Conservation (phyloP, 139 green algal genomes). For the Chlorella vulgaris region DNA sequence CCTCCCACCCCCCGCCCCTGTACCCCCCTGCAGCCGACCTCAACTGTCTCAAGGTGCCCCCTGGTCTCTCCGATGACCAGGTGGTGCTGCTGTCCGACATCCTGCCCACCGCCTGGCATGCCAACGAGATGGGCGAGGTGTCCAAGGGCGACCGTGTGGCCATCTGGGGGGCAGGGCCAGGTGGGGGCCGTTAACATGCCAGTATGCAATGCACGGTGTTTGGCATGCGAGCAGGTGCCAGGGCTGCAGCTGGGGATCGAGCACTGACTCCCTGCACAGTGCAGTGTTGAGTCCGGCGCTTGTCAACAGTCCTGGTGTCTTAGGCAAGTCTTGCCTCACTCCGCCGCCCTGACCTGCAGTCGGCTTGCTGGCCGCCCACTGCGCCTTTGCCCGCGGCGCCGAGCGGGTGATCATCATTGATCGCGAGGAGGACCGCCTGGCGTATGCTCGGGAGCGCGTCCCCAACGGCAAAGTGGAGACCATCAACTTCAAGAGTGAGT, state of each 20-base stretch:
- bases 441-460: conserved; percentile 22
- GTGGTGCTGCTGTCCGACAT: conserved; percentile 78
- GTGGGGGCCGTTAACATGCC: no score
- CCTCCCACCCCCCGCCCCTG: background rate
- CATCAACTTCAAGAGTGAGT: conserved; percentile 60
- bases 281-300: background rate
- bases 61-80: conserved; percentile 47
- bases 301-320: background rate
- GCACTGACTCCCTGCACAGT: no score
- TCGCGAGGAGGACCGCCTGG: conserved; percentile 58
- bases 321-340: background rate
- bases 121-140: conserved; percentile 67
- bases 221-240: no score
- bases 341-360: conserved; percentile 15
- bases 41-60: conserved; percentile 67
- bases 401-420: conserved; percentile 71
- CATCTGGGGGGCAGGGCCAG: conserved; percentile 80
- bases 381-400: conserved; percentile 55
- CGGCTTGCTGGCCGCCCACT: conserved; percentile 76
- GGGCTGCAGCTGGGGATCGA: no score
- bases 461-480: conserved; percentile 32
- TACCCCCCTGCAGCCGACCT: conserved; percentile 55
- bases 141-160: conserved; percentile 64
- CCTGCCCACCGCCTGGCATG: conserved; percentile 75
- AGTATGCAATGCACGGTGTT: no score